A percentile compares a stretch with the other conserved stretches of the same genome.
Evolutionary conservation across 495 filamentous ascomycete species (phyloP).

Genomic region (Aspergillus hancockii): DNA sequence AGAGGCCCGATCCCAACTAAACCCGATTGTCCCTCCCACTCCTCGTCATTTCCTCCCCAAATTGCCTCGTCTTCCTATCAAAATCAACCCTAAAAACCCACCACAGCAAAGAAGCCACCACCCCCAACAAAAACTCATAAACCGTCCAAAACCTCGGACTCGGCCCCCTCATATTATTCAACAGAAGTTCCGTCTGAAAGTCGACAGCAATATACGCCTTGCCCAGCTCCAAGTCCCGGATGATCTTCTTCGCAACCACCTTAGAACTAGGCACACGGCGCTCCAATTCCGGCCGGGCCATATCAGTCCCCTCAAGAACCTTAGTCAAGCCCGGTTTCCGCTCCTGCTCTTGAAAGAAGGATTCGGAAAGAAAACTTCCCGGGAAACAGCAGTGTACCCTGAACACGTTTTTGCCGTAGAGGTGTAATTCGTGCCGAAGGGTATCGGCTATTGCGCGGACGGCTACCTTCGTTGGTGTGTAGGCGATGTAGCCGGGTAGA

Average conservation of each 20-base stretch:
- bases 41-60: conserved; percentile 2
- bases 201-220: conserved; percentile 21
- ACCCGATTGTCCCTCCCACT: conserved; percentile 1
- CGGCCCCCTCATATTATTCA: conserved; percentile 32
- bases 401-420: conserved; percentile 22
- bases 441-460: conserved; percentile 41
- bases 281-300: background rate
- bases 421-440: conserved; percentile 34
- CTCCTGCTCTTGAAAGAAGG: conserved; percentile 33
- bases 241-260: conserved; percentile 10
- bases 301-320: conserved; percentile 30
- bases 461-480: conserved; percentile 37
- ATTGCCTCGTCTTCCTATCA: conserved; percentile 17
- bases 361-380: conserved; percentile 30
- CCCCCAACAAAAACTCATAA: conserved; percentile 20
- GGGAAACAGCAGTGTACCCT: conserved; percentile 35
- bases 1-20: background rate
- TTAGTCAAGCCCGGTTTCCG: conserved; percentile 38
- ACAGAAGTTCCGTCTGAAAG: conserved; percentile 16
- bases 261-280: conserved; percentile 4
- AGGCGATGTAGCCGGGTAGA: conserved; percentile 41
- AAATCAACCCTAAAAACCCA: conserved; percentile 11
- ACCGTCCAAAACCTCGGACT: conserved; percentile 23
- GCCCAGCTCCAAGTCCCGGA: conserved; percentile 15
- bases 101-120: conserved; percentile 18